Base-by-base conservation (phyloP, 208 protist species). In the Balamuthia mandrillaris region DNA sequence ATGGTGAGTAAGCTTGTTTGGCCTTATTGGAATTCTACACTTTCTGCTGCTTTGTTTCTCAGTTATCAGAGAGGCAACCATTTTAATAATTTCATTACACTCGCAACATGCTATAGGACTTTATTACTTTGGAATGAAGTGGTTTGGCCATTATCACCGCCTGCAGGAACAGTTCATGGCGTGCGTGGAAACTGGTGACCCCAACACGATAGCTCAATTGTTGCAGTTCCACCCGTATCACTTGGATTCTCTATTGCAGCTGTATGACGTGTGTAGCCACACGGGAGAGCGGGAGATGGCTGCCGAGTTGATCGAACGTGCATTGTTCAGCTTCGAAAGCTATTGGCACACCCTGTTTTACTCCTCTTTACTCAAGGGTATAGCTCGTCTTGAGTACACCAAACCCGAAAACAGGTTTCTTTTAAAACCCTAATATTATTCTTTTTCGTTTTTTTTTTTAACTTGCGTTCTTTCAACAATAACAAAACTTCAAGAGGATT, bases 201-300 rank as follows among this genome's bases (percentile, higher is more conserved):
- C 65, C 24, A 75, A 75, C 42, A 75, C 65, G 4, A 75, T 75
- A 24, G 65, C 65, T 21, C 65, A 75, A 44, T 44, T 75, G 65
- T 31, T 75, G 14, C 65, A 75, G 65, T 75, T 54, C 42, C 65
- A 75, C 21, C 65, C 65, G 2, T 75, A 75, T 21, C 65, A 75
- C 65, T n/a, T 75, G 14, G 65, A 75, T 37, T 37, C 65, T 31
- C 65, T 75, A 21, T 37, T 75, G 10, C 65, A 75, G 65, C 65
- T 75, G 0, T 37, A 37, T 27, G 65, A 75, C 41, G 70, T 79
- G 41, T 79, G 70, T 37, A 79, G 58, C 21, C 70, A 79, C 47
- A 79, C 70, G 47, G 70, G 70, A n/a, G 70, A 79, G 45, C 27
- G 52, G 70, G 70, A 79, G 29, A 79, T 49, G 45, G 70, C 70